Base-by-base conservation (phyloP, 257 asterid species). In the Cordia subcordata region DNA sequence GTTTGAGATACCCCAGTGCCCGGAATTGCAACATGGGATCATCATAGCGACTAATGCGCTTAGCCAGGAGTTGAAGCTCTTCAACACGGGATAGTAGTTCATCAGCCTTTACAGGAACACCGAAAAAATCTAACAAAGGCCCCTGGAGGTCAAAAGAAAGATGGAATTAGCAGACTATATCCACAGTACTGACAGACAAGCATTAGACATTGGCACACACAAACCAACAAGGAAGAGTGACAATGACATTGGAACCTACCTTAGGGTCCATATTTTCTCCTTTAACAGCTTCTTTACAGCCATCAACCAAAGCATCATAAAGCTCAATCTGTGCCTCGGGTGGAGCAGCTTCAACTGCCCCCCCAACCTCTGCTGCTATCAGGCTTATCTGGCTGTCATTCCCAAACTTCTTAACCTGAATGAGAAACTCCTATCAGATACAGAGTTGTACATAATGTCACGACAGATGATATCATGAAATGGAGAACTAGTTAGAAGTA, bases 41-140 rank as follows among this genome's bases (percentile, higher is more conserved):
- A 58, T 75, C 90, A 65, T 93, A 89, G 46, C 94, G 84, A 65
- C 77, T 74, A 73, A 93, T 85, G 69, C 99, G 91, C 77, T 89
- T 93, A 60, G 94, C 94, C 75, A 93, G 88, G 63, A 83, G 88
- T 73, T 93, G 97, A 71, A 93, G 92, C 70, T 93, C 99, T 77
- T 89, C 96, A 50, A 85, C 96, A 63, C 99, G 97, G 73, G 72
- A 76, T 59, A 89, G 71, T 61, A 93, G 63, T 67, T 93, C 99
- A 73, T 87, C 99, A 37, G 97, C 96, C 79, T 89, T 93, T 46
- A 93, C 95, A 62, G 97, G 88, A 44, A 93, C 88, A n/a, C 99
- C 99, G 77, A 93, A 93, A 69, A 85, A 93, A 76, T 93, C 99
- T 92, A 93, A 70, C 33, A 86, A 74, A 45, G 99, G 99, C 53